Conservation (phyloP, 139 green algal genomes). For the Deuterostichococcus epilithicus region DNA sequence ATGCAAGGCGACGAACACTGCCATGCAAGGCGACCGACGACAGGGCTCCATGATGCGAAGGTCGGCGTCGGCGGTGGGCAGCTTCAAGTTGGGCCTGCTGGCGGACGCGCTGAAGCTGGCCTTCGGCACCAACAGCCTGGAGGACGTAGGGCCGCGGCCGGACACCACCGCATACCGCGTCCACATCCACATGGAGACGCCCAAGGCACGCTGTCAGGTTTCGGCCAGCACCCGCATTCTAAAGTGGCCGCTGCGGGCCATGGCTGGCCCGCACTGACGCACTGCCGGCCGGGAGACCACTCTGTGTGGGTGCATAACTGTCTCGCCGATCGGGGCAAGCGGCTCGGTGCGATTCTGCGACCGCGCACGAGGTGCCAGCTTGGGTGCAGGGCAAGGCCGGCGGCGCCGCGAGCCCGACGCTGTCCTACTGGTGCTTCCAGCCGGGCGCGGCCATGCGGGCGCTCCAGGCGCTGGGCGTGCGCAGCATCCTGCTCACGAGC, state of each 20-base stretch:
- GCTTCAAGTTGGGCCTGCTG: slow-evolving; percentile 33
- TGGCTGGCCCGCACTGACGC: too few relatives aligned
- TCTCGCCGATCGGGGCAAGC: too few relatives aligned
- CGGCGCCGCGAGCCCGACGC: slow-evolving; percentile 39
- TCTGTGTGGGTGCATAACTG: too few relatives aligned
- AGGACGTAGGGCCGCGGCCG: slow-evolving; percentile 5
- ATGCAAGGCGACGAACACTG: too few relatives aligned
- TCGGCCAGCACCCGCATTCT: background rate
- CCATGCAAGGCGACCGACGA: too few relatives aligned
- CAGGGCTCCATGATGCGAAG: too few relatives aligned
- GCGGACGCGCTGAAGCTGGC: slow-evolving; percentile 53
- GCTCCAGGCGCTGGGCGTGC: slow-evolving; percentile 47
- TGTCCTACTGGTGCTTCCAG: slow-evolving; percentile 93
- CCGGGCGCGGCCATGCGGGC: slow-evolving; percentile 58
- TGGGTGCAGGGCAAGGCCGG: background rate
- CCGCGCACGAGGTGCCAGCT: too few relatives aligned
- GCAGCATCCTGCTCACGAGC: slow-evolving; percentile 82
- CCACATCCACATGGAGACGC: slow-evolving; percentile 61
- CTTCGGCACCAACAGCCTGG: slow-evolving; percentile 39
- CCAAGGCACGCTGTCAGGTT: slow-evolving; percentile 13
- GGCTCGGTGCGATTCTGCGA: background rate
- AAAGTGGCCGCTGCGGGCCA: background rate
- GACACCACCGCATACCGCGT: slow-evolving; percentile 53
- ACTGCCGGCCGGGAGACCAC: too few relatives aligned
- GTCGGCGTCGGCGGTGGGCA: slow-evolving; percentile 28